A percentile compares a stretch with the other conserved stretches of the same genome.
phyloP scores from a whole-genome alignment of 768 basidiomycete species.

The Naganishia antarctica region DNA sequence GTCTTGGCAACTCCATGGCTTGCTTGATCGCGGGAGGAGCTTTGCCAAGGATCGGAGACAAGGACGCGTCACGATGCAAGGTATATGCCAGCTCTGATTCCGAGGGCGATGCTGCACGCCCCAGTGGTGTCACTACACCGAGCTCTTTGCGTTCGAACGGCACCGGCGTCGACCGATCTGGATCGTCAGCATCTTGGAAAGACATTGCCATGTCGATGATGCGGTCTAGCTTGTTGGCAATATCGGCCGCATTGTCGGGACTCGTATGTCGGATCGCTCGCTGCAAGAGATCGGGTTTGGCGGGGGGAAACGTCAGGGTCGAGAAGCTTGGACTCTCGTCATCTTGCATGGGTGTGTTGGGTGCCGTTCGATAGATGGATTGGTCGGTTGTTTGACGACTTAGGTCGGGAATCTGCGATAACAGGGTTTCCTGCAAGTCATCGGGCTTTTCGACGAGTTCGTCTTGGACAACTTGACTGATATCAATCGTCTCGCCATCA shows the following conservation, averaged over 20 bases:
- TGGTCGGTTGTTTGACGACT: constrained; percentile 33
- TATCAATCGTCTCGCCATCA: constrained; percentile 86
- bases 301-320: constrained; percentile 12
- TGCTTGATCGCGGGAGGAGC: constrained; percentile 23
- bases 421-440: constrained; percentile 17
- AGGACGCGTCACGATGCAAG: not conserved
- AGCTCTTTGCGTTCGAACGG: constrained; percentile 3
- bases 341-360: constrained; percentile 37
- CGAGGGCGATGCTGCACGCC: constrained; percentile 1
- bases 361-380: constrained; percentile 47
- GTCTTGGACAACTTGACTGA: constrained; percentile 86
- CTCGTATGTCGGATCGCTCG: not conserved
- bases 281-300: constrained; percentile 43
- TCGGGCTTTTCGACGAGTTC: constrained; percentile 56
- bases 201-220: constrained; percentile 50
- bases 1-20: constrained; percentile 23
- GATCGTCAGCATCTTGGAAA: constrained; percentile 16
- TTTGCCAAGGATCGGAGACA: constrained; percentile 4
- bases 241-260: constrained; percentile 11
- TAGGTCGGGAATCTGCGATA: constrained; percentile 28
- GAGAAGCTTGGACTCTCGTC: not conserved
- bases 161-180: constrained; percentile 18
- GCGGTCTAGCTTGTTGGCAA: constrained; percentile 49
- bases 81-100: not conserved
- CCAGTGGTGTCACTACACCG: not conserved